Evolutionary conservation across 192 early-diverging fungal genomes (phyloP), one percentile per base, ranked within the genome.

Genomic region (Coemansia sp.): DNA sequence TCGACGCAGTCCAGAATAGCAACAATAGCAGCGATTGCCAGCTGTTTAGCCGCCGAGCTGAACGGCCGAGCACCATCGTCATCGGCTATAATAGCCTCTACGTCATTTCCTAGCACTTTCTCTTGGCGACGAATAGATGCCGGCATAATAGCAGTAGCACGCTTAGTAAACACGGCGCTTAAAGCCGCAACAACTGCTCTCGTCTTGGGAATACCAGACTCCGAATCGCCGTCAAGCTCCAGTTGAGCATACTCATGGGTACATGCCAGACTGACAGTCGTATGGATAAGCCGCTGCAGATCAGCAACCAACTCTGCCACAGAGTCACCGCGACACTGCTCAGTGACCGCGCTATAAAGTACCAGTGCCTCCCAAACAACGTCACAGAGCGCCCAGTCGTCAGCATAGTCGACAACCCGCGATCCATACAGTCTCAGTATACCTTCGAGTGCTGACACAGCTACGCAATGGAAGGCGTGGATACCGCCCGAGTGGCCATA

Each of bases 291-390:
- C 55, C 40, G 49, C 13, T 57, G 67, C 42, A 78, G 52, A 30
- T 77, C 80, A 6, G 21, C n/a, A 2, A 70, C 42, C 26, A 42
- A 7, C 13, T 26, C 7, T n/a, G 8, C 14, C 16, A 32, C 55
- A 0, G 10, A 11, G 1, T 46, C 58, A 0, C 23, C 8, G 30
- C 30, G 26, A n/a, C 26, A 13, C 28, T 39, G 59, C 19, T 39
- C 74, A 32, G 38, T 7, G 6, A 32, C 59, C 3, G 40, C n/a
- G 50, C 47, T 76, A 37, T 84, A 60, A 11, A 84, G 74, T 10
- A 66, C 69, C 49, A 80, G 28, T 0, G 82, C 44, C 55, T 84
- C 82, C 77, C 82, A 80, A 1, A 77, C 66, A 8, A 84, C 44
- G n/a, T 73, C 74, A 57, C 71, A 67, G 16, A 78, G 39, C 11